Percentiles rank a stretch among this genome's conserved stretches.
Conservation (phyloP, 768 basidiomycete species). For the Mycena crocata region DNA sequence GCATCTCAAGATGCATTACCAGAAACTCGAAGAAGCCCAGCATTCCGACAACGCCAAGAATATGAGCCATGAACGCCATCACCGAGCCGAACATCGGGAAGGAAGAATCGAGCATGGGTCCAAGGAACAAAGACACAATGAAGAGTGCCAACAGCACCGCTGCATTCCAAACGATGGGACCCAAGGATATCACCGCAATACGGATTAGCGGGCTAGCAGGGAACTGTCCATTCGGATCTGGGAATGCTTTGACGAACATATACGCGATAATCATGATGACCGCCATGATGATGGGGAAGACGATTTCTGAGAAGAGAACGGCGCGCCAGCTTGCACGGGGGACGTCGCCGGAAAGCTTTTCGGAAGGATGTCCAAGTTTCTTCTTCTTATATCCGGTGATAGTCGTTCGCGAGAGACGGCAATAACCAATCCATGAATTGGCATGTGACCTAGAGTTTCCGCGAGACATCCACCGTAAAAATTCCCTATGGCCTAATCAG, state of each 20-base stretch:
- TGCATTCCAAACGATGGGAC: slow-evolving; percentile 96
- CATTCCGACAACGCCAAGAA: slow-evolving; percentile 85
- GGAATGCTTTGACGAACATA: slow-evolving; percentile 94
- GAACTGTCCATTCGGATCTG: slow-evolving; percentile 63
- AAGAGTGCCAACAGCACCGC: slow-evolving; percentile 89
- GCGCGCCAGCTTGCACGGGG: slow-evolving; percentile 95
- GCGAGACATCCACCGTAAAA: slow-evolving; percentile 98
- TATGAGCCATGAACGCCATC: slow-evolving; percentile 92
- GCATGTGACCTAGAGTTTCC: slow-evolving; percentile 97
- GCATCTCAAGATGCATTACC: slow-evolving; percentile 57
- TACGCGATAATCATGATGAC: slow-evolving; percentile 89
- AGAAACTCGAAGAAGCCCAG: slow-evolving; percentile 97
- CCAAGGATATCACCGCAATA: slow-evolving; percentile 91
- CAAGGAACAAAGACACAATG: slow-evolving; percentile 91
- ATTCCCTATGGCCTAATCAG: slow-evolving; percentile 71
- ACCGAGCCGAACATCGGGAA: slow-evolving; percentile 92
- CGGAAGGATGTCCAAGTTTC: slow-evolving; percentile 94
- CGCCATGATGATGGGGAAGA: slow-evolving; percentile 90
- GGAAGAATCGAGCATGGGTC: slow-evolving; percentile 86
- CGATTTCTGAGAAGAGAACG: slow-evolving; percentile 87
- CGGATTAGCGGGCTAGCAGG: slow-evolving; percentile 90
- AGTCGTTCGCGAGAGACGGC: slow-evolving; percentile 96
- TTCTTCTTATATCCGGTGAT: slow-evolving; percentile 99
- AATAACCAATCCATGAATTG: slow-evolving; percentile 99
- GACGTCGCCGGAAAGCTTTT: slow-evolving; percentile 95